These are phyloP conservation scores for Ilex paraguariensis DNA, from an alignment of 305 asterid species.

Conservation along the genomic window DNA sequence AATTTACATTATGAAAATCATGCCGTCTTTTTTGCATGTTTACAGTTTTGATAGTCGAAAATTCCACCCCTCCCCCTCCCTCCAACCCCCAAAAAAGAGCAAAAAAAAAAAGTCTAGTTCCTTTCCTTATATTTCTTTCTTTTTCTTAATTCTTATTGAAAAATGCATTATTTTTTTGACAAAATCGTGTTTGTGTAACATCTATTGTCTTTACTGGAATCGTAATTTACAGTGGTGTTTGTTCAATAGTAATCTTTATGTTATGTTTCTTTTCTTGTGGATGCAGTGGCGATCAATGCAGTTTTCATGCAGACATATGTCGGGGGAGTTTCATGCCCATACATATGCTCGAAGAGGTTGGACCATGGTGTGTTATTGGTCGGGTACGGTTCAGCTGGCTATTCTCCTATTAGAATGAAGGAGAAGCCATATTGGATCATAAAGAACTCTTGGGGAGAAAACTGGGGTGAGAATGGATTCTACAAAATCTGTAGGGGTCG, in stretches of 20 bases:
- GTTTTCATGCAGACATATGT: slow-evolving; percentile 88
- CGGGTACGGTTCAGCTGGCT: slow-evolving; percentile 71
- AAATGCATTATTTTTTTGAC: too few relatives aligned
- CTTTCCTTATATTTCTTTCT: too few relatives aligned
- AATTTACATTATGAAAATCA: too few relatives aligned
- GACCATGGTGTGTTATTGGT: slow-evolving; percentile 91
- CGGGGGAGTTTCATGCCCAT: slow-evolving; percentile 90
- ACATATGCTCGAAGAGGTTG: slow-evolving; percentile 52
- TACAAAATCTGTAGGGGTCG: slow-evolving; percentile 77
- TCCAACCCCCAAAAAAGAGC: too few relatives aligned
- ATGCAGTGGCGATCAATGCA: slow-evolving; percentile 90
- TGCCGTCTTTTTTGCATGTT: too few relatives aligned
- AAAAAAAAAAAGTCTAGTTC: too few relatives aligned
- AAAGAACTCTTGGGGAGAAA: slow-evolving; percentile 87
- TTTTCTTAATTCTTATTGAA: too few relatives aligned
- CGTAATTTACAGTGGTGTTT: neutral
- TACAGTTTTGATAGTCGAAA: too few relatives aligned
- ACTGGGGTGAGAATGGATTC: slow-evolving; percentile 82
- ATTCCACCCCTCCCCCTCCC: too few relatives aligned
- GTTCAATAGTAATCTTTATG: neutral
- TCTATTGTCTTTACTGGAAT: neutral
- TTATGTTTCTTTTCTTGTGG: slow-evolving; percentile 10
- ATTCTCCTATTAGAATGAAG: slow-evolving; percentile 70
- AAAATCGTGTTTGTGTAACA: too few relatives aligned
- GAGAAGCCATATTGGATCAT: slow-evolving; percentile 91